Evolutionary conservation across 2,329 filamentous ascomycete genomes (phyloP).

Genomic region (Paecilomyces sp.): DNA sequence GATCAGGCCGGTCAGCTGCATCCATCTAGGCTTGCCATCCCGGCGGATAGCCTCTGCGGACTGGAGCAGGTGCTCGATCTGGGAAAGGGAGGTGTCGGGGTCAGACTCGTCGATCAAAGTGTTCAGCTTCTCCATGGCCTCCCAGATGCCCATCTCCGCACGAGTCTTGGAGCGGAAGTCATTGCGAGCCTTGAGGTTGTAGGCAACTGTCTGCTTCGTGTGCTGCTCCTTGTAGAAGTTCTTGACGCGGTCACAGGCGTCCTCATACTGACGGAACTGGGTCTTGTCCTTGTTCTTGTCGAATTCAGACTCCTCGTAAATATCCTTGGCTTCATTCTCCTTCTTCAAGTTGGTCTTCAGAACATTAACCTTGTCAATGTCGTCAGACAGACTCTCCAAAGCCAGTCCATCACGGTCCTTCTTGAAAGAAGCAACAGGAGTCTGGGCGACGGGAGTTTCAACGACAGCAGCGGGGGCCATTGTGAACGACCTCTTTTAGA

Average conservation of each 20-base stretch:
- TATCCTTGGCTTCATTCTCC: constrained; percentile 34
- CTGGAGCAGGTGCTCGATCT: constrained; percentile 86
- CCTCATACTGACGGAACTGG: constrained; percentile 74
- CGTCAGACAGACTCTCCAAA: constrained; percentile 52
- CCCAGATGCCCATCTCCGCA: constrained; percentile 77
- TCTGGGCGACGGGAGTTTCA: background rate
- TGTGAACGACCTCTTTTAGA: background rate
- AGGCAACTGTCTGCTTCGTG: constrained; percentile 53
- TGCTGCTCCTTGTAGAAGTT: constrained; percentile 72
- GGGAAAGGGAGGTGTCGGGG: constrained; percentile 77
- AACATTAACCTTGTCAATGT: constrained; percentile 55
- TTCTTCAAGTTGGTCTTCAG: constrained; percentile 49
- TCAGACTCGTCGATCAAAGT: constrained; percentile 86
- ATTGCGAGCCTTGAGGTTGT: constrained; percentile 75
- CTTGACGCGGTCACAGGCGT: constrained; percentile 76
- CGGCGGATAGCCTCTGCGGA: constrained; percentile 82
- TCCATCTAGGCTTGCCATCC: constrained; percentile 51
- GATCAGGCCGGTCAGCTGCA: constrained; percentile 42
- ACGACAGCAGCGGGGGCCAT: background rate
- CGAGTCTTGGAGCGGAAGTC: constrained; percentile 60
- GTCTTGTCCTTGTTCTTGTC: constrained; percentile 71
- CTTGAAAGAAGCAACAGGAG: constrained; percentile 20
- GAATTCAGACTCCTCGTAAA: constrained; percentile 57
- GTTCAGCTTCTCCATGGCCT: constrained; percentile 89
- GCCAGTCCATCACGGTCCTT: constrained; percentile 48